A percentile compares a stretch with the other conserved stretches of the same genome.
Conservation (phyloP, 192 early-diverging fungal genomes). For the Entomortierella chlamydospora region DNA sequence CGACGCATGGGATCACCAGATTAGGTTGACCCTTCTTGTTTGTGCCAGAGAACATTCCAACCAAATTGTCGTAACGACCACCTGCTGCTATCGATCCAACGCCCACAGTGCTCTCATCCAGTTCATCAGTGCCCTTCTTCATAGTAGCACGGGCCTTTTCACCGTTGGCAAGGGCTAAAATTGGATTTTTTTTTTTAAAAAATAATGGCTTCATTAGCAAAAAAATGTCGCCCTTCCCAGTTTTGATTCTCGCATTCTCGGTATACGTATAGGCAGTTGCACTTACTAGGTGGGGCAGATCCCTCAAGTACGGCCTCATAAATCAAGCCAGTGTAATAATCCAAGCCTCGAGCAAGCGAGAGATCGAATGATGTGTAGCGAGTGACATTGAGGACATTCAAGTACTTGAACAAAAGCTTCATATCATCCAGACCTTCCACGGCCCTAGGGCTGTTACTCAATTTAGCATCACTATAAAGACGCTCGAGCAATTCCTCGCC, state of each 20-base stretch:
- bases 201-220: background rate
- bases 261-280: background rate
- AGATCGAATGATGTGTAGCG: conserved; percentile 91
- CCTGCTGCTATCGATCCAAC: conserved; percentile 97
- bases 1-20: conserved; percentile 93
- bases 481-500: conserved; percentile 80
- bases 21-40: conserved; percentile 68
- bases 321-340: conserved; percentile 99
- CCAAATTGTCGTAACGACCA: conserved; percentile 97
- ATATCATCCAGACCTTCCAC: conserved; percentile 88
- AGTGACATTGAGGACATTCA: conserved; percentile 81
- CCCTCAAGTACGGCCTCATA: conserved; percentile 90
- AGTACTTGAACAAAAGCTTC: conserved; percentile 84
- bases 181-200: background rate
- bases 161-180: conserved; percentile 58
- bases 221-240: no score
- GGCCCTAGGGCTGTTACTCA: conserved; percentile 77
- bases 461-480: conserved; percentile 72
- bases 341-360: conserved; percentile 94
- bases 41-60: conserved; percentile 91
- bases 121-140: conserved; percentile 65
- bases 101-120: conserved; percentile 83
- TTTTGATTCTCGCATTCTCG: no score
- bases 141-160: conserved; percentile 49
- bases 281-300: conserved; percentile 66